phyloP scores from a whole-genome alignment of 2,329 filamentous ascomycete species.

The Neopestalotiopsis sp. region DNA sequence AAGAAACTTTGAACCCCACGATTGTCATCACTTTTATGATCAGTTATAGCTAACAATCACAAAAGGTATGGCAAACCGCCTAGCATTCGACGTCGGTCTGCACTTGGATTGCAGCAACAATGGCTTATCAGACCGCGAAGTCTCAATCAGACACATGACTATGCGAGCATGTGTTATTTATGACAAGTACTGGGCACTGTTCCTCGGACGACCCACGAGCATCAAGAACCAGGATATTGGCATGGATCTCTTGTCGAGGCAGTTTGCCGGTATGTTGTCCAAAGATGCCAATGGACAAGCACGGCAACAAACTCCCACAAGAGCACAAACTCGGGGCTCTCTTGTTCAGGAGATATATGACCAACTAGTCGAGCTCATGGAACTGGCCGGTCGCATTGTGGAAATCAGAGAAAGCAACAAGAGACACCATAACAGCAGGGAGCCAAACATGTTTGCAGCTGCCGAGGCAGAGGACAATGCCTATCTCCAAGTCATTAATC shows the following conservation, averaged over 20 bases:
- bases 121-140: constrained; percentile 50
- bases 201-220: constrained; percentile 56
- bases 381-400: constrained; percentile 56
- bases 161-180: constrained; percentile 58
- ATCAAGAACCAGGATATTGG: constrained; percentile 58
- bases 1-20: constrained; percentile 28
- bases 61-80: constrained; percentile 46
- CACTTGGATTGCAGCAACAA: constrained; percentile 50
- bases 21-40: constrained; percentile 1
- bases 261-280: constrained; percentile 46
- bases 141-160: constrained; percentile 54
- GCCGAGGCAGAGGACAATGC: constrained; percentile 47
- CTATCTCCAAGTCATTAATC: constrained; percentile 54
- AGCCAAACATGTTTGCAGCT: constrained; percentile 34
- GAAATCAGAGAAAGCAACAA: constrained; percentile 46
- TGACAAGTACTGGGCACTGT: constrained; percentile 61
- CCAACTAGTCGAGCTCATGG: constrained; percentile 60
- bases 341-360: constrained; percentile 48
- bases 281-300: constrained; percentile 29
- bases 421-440: constrained; percentile 29
- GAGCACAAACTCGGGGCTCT: constrained; percentile 29
- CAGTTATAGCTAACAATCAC: constrained; percentile 15
- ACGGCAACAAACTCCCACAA: constrained; percentile 20
- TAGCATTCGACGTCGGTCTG: constrained; percentile 53
- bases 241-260: constrained; percentile 50